Percentiles rank a stretch among this genome's conserved stretches.
Evolutionary conservation across 768 basidiomycete species (phyloP).

Genomic region (Calocera cornea): DNA sequence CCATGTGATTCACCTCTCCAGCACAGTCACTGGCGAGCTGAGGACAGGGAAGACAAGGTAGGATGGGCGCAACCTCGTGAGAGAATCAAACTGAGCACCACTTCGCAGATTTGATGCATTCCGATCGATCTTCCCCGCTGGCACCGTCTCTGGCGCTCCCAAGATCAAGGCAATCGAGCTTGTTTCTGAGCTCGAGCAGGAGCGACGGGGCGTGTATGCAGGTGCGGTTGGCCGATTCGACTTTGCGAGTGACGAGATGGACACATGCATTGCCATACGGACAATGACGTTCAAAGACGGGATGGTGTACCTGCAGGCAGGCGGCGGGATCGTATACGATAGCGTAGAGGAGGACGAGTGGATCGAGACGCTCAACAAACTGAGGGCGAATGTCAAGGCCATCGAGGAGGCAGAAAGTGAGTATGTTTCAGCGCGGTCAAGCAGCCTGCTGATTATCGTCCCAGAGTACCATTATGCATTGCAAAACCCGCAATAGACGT

Average conservation of each 20-base stretch:
- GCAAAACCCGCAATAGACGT: constrained; percentile 28
- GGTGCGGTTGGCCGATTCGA: constrained; percentile 98
- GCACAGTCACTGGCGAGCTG: constrained; percentile 78
- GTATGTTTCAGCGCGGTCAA: constrained; percentile 20
- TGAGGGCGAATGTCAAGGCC: constrained; percentile 73
- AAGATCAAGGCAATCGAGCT: constrained; percentile 98
- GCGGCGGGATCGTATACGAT: constrained; percentile 94
- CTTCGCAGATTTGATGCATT: constrained; percentile 82
- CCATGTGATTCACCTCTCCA: constrained; percentile 95
- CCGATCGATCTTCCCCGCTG: constrained; percentile 96
- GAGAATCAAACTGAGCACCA: not conserved
- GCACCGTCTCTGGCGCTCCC: constrained; percentile 95
- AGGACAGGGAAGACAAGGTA: constrained; percentile 76
- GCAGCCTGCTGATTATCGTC: not conserved
- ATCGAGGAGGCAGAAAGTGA: constrained; percentile 78
- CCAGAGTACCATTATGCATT: constrained; percentile 59
- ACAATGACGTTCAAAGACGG: constrained; percentile 97
- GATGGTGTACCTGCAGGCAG: constrained; percentile 82
- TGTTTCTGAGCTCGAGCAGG: constrained; percentile 69
- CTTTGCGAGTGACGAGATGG: constrained; percentile 88
- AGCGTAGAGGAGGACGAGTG: constrained; percentile 98
- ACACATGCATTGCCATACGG: constrained; percentile 96
- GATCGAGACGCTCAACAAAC: constrained; percentile 87
- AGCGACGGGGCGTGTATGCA: constrained; percentile 86
- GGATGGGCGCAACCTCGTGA: constrained; percentile 11